Base-by-base conservation (phyloP, 1,284 basidiomycete genomes). In the Rhodotorula sp. region DNA sequence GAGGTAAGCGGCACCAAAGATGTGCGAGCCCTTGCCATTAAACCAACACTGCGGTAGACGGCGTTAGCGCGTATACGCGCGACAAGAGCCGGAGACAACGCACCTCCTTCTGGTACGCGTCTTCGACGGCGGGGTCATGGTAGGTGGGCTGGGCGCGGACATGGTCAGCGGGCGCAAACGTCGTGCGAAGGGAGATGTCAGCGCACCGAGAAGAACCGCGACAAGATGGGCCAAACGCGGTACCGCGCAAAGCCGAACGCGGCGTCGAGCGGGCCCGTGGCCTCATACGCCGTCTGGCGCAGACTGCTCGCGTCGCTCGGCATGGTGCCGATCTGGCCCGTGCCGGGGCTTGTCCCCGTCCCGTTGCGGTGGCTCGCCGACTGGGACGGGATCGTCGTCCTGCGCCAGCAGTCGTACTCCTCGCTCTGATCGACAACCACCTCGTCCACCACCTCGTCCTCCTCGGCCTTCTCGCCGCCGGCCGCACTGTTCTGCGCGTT, bases 1-100 rank as follows among this genome's bases (percentile, higher is more conserved):
- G 63, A 90, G 83, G 83, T 89, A 91, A 10, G 87, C 71, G 19
- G 87, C 83, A 7, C 88, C 88, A 84, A 87, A 89, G 27, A 89
- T 66, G 61, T 62, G 58, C 10, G 60, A 54, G 19, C 67, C 51
- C 53, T 72, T 72, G 46, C 25, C 51, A 37, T 71, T 73, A 67
- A 69, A 76, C 72, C 72, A 71, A 27, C 53, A 61, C 67, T 67
- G 62, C 21, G 5, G n/a, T 2, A 32, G 29, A 17, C 0, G 13
- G 4, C 0, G 37, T 51, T 27, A 68, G 48, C 21, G 22, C 3
- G 29, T 25, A 21, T 1, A 8, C 41, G n/a, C 22, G 0, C n/a
- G 22, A 12, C 0, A 10, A 9, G 25, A 53, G 36, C 0, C 10
- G 36, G 22, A 29, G 21, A 8, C 22, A 5, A 46, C 73, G 37